Percentiles rank a stretch among this genome's conserved stretches.
Conservation (phyloP, 306 rosid genomes). For the Lithocarpus polystachyus region DNA sequence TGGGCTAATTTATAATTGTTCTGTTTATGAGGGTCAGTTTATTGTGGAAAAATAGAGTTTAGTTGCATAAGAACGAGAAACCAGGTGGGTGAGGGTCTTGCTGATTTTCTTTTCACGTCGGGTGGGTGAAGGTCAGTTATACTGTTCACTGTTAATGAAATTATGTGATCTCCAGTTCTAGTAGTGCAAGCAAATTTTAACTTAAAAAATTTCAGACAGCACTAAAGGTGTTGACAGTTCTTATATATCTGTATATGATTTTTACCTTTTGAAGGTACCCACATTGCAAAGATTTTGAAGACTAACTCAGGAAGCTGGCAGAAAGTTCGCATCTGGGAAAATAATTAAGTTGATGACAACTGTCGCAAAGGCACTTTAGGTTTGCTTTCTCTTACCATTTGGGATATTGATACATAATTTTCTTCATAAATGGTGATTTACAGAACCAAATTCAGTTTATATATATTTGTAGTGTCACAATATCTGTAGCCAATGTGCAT, state of each 20-base stretch:
- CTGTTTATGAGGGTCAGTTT: background rate
- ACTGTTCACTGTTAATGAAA: background rate
- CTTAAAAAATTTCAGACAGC: constrained; percentile 11
- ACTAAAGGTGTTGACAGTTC: constrained; percentile 14
- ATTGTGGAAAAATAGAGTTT: background rate
- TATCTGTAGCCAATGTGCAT: too few relatives aligned
- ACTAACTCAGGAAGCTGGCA: constrained; percentile 93
- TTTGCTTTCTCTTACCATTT: too few relatives aligned
- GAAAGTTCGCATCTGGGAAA: constrained; percentile 83
- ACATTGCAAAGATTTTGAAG: constrained; percentile 77
- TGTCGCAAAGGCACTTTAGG: too few relatives aligned
- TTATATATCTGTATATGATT: background rate
- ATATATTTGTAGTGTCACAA: too few relatives aligned
- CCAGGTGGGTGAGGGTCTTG: background rate
- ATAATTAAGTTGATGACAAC: constrained; percentile 93
- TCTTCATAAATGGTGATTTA: too few relatives aligned
- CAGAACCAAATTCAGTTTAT: too few relatives aligned
- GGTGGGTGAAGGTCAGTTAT: background rate
- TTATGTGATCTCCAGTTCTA: background rate
- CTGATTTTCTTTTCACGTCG: background rate
- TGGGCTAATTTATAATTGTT: background rate
- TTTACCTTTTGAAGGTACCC: constrained; percentile 56
- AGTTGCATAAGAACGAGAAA: background rate
- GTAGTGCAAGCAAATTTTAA: background rate
- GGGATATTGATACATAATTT: too few relatives aligned